Percentiles rank a stretch among this genome's conserved stretches.
These are phyloP conservation scores for Salvia hispanica DNA, from an alignment of 257 asterid genomes.

Conservation along the genomic window DNA sequence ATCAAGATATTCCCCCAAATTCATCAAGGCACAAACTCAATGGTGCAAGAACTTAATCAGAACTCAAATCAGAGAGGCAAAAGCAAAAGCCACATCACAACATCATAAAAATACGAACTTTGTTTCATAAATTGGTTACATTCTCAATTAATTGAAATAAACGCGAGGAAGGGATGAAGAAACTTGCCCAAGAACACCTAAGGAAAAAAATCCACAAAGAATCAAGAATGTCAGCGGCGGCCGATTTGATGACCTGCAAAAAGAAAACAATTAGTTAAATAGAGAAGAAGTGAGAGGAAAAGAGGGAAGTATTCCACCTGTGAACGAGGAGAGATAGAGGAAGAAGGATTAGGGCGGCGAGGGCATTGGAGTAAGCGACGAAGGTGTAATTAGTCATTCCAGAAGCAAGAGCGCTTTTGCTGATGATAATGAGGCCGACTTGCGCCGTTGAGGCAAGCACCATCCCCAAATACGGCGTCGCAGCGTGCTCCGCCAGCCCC, in stretches of 20 bases:
- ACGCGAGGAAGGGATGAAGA: constrained; percentile 17
- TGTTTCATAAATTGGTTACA: not conserved
- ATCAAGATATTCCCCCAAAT: not conserved
- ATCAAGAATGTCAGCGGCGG: constrained; percentile 56
- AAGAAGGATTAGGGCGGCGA: constrained; percentile 76
- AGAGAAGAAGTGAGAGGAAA: not conserved
- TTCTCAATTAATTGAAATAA: not conserved
- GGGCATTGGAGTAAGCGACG: constrained; percentile 84
- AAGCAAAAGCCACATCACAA: too few species aligned
- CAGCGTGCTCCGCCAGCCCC: constrained; percentile 36
- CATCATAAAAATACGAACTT: too few species aligned
- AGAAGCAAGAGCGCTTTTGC: constrained; percentile 45
- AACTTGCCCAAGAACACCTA: constrained; percentile 86
- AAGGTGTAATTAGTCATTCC: constrained; percentile 87
- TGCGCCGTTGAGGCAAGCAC: constrained; percentile 62
- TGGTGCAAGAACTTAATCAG: not conserved
- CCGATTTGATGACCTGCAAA: constrained; percentile 63
- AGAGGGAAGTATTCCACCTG: constrained; percentile 40
- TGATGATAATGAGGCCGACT: not conserved
- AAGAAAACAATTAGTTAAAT: not conserved
- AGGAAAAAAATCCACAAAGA: constrained; percentile 58
- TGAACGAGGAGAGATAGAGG: constrained; percentile 71
- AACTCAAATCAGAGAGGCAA: not conserved
- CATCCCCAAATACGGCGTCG: constrained; percentile 79
- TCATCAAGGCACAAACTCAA: not conserved